Evolutionary conservation across 2,329 filamentous ascomycete genomes (phyloP), one percentile per base, ranked within the genome.

Genomic region (Talaromyces sp.): DNA sequence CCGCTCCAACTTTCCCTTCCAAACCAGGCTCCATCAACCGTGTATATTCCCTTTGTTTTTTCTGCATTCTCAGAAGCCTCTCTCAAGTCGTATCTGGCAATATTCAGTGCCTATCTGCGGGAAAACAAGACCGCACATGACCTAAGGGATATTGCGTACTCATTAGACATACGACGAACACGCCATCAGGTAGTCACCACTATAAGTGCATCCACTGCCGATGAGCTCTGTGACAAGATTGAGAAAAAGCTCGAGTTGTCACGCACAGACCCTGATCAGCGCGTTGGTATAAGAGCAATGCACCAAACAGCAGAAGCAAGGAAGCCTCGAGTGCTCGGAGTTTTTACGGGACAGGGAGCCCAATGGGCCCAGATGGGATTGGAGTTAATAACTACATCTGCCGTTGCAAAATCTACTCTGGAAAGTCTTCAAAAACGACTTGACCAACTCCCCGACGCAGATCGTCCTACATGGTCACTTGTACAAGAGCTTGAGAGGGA

Each of bases 261-360:
- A 23, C 23, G 23, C 23, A 23, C 23, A 23, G 23, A 23, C 23
- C 23, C 23, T 23, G 23, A 23, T 23, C 23, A 23, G 23, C 23
- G 23, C 23, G 23, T 23, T 23, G 23, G 23, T 23, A 23, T 23
- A 23, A 23, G 23, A 23, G 23, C 23, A 23, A 23, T 23, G 23
- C 23, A 23, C 23, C 23, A 23, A 23, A 23, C 23, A 23, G 1
- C 23, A 23, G 23, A 23, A 23, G 2, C 23, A 23, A 23, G 23
- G 23, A 23, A 23, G 23, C 23, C 23, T 23, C 23, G 23, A 23
- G 23, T 68, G 7, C 53, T 67, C 3, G 65, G 63, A 10, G 63
- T 73, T 14, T 74, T 74, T 62, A 72, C 71, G 4, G 72, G 72
- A 5, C 72, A 74, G 61, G 72, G 71, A n/a, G 70, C 70, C 5